Evolutionary conservation across 2,329 filamentous ascomycete species (phyloP).

Genomic region (Emmonsia crescens): DNA sequence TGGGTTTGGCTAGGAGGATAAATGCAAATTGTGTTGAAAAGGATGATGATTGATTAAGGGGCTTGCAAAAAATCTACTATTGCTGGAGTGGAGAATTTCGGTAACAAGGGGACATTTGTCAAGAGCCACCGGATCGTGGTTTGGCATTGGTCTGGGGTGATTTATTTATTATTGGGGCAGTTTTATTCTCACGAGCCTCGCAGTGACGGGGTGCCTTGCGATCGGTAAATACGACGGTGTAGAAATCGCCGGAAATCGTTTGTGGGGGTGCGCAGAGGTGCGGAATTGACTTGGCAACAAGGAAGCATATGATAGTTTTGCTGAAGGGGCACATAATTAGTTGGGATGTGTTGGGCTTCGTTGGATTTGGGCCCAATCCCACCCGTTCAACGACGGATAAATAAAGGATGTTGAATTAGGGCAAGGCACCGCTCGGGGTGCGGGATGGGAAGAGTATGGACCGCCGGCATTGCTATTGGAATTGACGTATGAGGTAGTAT

Average conservation of each 20-base stretch:
- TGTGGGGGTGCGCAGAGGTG: neutral
- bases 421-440: neutral
- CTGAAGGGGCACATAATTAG: neutral
- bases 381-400: neutral
- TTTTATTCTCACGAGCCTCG: neutral
- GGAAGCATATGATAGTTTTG: neutral
- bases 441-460: neutral
- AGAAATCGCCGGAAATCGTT: neutral
- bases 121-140: neutral
- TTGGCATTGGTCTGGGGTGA: neutral
- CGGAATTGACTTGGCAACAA: neutral
- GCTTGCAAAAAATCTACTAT: neutral
- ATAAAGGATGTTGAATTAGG: neutral
- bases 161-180: neutral
- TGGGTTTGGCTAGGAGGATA: neutral
- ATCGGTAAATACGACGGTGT: neutral
- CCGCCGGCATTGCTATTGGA: neutral
- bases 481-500: neutral
- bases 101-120: neutral
- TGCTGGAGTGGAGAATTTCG: neutral
- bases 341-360: neutral
- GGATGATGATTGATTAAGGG: neutral
- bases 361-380: neutral
- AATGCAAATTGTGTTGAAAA: neutral
- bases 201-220: neutral